phyloP scores from a whole-genome alignment of 495 filamentous ascomycete species.

The Daldinia concentrica region DNA sequence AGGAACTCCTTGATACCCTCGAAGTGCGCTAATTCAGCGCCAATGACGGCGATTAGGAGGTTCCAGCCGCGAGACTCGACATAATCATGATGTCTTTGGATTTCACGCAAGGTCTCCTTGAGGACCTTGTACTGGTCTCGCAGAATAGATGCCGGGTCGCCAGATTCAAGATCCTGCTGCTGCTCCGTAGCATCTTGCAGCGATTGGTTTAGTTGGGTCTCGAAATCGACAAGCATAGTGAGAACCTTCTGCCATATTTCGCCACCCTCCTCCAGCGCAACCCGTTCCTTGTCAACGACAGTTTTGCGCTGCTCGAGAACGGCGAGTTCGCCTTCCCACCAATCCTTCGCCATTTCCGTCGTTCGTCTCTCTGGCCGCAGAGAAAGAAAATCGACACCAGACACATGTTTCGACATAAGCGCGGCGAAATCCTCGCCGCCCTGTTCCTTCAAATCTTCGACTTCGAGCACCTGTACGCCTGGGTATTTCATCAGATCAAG shows the following conservation, averaged over 20 bases:
- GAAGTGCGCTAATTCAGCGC: conserved; percentile 88
- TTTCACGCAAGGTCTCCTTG: conserved; percentile 61
- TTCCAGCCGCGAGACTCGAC: conserved; percentile 82
- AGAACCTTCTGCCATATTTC: conserved; percentile 80
- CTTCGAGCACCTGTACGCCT: conserved; percentile 55
- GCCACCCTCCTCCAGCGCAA: conserved; percentile 84
- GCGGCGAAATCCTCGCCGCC: conserved; percentile 27
- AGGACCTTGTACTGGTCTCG: conserved; percentile 63
- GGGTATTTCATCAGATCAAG: conserved; percentile 60
- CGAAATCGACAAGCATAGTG: conserved; percentile 71
- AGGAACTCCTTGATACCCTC: conserved; percentile 74
- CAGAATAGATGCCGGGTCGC: conserved; percentile 49
- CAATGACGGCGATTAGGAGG: conserved; percentile 84
- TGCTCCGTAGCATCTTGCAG: conserved; percentile 54
- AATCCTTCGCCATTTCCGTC: conserved; percentile 77
- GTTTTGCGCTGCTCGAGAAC: conserved; percentile 65
- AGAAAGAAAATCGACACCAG: conserved; percentile 59
- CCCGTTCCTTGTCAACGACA: conserved; percentile 71
- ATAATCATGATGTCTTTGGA: conserved; percentile 69
- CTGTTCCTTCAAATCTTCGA: conserved; percentile 46
- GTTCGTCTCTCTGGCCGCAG: conserved; percentile 76
- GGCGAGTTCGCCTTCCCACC: conserved; percentile 74
- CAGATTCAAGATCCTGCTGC: conserved; percentile 5
- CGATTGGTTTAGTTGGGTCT: conserved; percentile 66
- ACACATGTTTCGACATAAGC: conserved; percentile 47